Conservation (phyloP, 441 rosid genomes). For the Melastoma candidum region DNA sequence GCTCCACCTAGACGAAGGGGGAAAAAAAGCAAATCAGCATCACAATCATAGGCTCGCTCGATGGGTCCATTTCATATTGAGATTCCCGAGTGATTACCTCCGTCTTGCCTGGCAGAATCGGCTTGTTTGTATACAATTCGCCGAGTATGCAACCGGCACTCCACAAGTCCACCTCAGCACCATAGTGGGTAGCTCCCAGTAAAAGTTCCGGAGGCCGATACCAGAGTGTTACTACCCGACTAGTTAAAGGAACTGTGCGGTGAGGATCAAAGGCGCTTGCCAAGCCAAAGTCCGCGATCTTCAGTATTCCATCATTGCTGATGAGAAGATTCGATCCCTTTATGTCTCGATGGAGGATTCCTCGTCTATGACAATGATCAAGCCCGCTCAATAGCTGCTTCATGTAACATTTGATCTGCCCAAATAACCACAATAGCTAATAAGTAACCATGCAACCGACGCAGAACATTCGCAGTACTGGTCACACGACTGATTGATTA, state of each 20-base stretch:
- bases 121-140: slow-evolving; percentile 67
- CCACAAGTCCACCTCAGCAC: slow-evolving; percentile 87
- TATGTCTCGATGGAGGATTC: slow-evolving; percentile 85
- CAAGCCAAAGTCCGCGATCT: slow-evolving; percentile 91
- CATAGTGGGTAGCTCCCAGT: slow-evolving; percentile 67
- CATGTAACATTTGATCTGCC: slow-evolving; percentile 97
- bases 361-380: slow-evolving; percentile 78
- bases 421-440: slow-evolving; percentile 12
- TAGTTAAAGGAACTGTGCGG: slow-evolving; percentile 47
- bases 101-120: slow-evolving; percentile 82
- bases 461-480: too few relatives aligned
- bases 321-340: slow-evolving; percentile 93
- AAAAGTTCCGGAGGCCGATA: slow-evolving; percentile 95
- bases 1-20: slow-evolving; percentile 57
- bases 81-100: slow-evolving; percentile 40
- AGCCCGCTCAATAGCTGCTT: slow-evolving; percentile 87
- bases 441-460: too few relatives aligned
- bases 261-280: slow-evolving; percentile 63
- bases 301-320: slow-evolving; percentile 67
- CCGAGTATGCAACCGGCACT: slow-evolving; percentile 93
- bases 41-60: too few relatives aligned
- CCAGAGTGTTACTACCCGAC: slow-evolving; percentile 96
- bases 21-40: too few relatives aligned
- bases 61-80: too few relatives aligned
- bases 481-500: slow-evolving; percentile 12